A percentile compares a stretch with the other conserved stretches of the same genome.
phyloP scores from a whole-genome alignment of 306 rosid genomes.

The Aeschynomene evenia region DNA sequence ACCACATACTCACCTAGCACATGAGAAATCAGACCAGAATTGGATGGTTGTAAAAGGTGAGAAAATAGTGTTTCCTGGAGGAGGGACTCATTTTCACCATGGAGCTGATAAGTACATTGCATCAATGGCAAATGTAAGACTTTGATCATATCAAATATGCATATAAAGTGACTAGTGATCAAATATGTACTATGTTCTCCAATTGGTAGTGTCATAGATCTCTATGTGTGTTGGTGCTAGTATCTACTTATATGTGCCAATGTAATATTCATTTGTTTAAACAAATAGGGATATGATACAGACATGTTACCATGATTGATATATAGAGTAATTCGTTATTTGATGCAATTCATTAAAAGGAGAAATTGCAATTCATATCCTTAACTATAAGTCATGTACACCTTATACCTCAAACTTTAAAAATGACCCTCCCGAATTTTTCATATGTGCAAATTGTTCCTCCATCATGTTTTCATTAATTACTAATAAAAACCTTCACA shows the following conservation, averaged over 20 bases:
- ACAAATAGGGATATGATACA: not conserved
- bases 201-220: not conserved
- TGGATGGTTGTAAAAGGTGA: slow-evolving; percentile 51
- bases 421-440: too few relatives aligned
- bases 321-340: not conserved
- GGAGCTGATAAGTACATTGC: slow-evolving; percentile 50
- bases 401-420: too few relatives aligned
- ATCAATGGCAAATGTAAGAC: slow-evolving; percentile 44
- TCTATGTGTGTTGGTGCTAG: not conserved
- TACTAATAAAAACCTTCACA: too few relatives aligned
- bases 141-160: not conserved
- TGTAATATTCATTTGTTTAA: slow-evolving; percentile 12
- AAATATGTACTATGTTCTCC: not conserved
- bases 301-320: not conserved
- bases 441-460: too few relatives aligned
- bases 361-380: too few relatives aligned
- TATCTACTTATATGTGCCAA: not conserved
- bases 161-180: not conserved
- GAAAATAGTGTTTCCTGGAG: slow-evolving; percentile 43
- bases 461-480: too few relatives aligned
- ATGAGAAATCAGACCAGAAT: slow-evolving; percentile 48
- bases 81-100: slow-evolving; percentile 43
- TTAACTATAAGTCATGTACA: too few relatives aligned
- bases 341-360: slow-evolving; percentile 23
- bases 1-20: slow-evolving; percentile 47